These are phyloP conservation scores for Eleusine indica DNA, from an alignment of 176 grass and related monocot genomes.

Conservation along the genomic window DNA sequence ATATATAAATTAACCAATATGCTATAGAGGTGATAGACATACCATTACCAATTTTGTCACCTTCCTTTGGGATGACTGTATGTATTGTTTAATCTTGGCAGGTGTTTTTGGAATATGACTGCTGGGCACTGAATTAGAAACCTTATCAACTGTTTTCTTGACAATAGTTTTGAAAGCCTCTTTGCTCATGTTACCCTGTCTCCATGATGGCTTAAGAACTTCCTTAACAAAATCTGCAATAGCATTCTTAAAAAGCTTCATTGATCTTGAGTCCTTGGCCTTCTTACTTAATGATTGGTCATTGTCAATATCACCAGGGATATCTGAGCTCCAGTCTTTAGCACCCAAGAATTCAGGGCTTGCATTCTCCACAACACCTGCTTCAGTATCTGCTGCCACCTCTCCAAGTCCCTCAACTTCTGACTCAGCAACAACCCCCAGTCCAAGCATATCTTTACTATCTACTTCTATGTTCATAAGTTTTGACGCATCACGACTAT, in stretches of 20 bases:
- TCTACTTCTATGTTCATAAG: slow-evolving; percentile 58
- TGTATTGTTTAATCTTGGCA: slow-evolving; percentile 84
- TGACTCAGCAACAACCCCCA: slow-evolving; percentile 61
- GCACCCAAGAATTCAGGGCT: slow-evolving; percentile 72
- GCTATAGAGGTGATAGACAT: slow-evolving; percentile 43
- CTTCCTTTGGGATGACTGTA: slow-evolving; percentile 85
- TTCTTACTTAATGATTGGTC: slow-evolving; percentile 65
- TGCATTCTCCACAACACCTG: slow-evolving; percentile 77
- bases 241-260: slow-evolving; percentile 88
- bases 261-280: slow-evolving; percentile 75
- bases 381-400: slow-evolving; percentile 72
- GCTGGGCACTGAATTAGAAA: slow-evolving; percentile 72
- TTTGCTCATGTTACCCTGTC: slow-evolving; percentile 97
- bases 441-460: slow-evolving; percentile 53
- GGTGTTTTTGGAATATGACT: slow-evolving; percentile 86
- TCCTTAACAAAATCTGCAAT: slow-evolving; percentile 98
- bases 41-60: slow-evolving; percentile 99
- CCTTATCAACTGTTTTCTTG: slow-evolving; percentile 98
- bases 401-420: slow-evolving; percentile 83
- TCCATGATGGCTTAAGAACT: slow-evolving; percentile 93
- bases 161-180: slow-evolving; percentile 96
- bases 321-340: slow-evolving; percentile 64
- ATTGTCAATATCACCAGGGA: slow-evolving; percentile 62
- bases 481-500: slow-evolving; percentile 45
- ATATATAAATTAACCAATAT: slow-evolving; percentile 34